phyloP scores from a whole-genome alignment of 768 basidiomycete species.

The Mycena crocata region DNA sequence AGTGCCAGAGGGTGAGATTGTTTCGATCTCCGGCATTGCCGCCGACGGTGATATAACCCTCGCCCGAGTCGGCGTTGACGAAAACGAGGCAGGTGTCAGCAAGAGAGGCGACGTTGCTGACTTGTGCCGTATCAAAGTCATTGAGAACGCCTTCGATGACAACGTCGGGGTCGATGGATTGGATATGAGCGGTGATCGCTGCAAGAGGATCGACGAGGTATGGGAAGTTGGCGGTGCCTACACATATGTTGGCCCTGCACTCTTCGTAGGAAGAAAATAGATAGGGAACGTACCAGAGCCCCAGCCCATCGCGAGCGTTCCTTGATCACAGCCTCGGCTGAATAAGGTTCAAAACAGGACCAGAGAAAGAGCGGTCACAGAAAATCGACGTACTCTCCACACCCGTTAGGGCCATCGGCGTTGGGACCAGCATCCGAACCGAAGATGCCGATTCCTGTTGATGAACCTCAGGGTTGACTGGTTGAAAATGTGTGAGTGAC shows the following conservation, averaged over 20 bases:
- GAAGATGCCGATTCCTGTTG: constrained; percentile 48
- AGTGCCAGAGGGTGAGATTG: constrained; percentile 56
- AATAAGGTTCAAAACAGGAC: background rate
- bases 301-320: constrained; percentile 48
- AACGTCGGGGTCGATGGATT: constrained; percentile 40
- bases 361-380: background rate
- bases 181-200: constrained; percentile 24
- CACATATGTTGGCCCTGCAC: too few species aligned
- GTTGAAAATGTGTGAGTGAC: too few species aligned
- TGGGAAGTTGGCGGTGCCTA: constrained; percentile 32
- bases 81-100: constrained; percentile 23
- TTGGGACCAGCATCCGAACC: constrained; percentile 53
- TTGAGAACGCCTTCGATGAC: constrained; percentile 52
- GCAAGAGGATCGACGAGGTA: constrained; percentile 30
- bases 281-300: constrained; percentile 19
- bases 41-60: constrained; percentile 55
- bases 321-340: constrained; percentile 48
- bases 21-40: constrained; percentile 37
- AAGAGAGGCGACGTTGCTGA: constrained; percentile 13
- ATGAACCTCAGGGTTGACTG: background rate
- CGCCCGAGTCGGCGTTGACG: constrained; percentile 25
- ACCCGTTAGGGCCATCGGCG: constrained; percentile 46
- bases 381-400: constrained; percentile 47
- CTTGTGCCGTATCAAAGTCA: constrained; percentile 49
- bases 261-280: background rate